Conservation (phyloP, 805 yeast species). For the Spathaspora arborariae region DNA sequence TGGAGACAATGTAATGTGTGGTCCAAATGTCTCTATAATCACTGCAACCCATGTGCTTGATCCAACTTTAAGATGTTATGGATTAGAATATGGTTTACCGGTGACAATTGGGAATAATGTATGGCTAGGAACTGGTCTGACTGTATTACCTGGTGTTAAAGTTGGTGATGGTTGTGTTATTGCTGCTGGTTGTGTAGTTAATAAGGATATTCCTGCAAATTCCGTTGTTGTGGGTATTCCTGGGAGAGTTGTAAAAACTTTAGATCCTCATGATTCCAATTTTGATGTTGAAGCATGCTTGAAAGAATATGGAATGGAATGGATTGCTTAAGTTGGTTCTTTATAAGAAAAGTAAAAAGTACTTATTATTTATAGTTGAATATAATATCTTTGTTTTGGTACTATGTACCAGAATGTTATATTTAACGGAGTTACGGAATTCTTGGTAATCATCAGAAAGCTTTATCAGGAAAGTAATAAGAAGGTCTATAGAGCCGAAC, state of each 20-base stretch:
- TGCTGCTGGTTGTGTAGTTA: constrained; percentile 66
- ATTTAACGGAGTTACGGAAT: too few species aligned
- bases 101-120: constrained; percentile 11
- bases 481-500: too few species aligned
- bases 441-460: too few species aligned
- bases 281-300: constrained; percentile 8
- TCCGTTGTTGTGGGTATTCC: constrained; percentile 60
- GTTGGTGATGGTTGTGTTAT: constrained; percentile 40
- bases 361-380: too few species aligned
- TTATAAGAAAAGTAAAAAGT: too few species aligned
- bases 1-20: constrained; percentile 12
- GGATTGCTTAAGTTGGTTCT: too few species aligned
- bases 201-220: constrained; percentile 48
- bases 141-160: constrained; percentile 12
- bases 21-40: constrained; percentile 10
- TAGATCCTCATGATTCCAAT: constrained; percentile 10
- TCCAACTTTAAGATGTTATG: constrained; percentile 10
- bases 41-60: constrained; percentile 11
- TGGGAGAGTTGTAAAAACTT: constrained; percentile 39
- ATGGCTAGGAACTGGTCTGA: constrained; percentile 11
- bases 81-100: constrained; percentile 10
- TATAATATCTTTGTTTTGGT: too few species aligned
- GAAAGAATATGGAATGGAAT: constrained; percentile 8
- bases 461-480: too few species aligned
- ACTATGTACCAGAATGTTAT: too few species aligned